These are phyloP conservation scores for Daedaleopsis sinensis DNA, from an alignment of 768 basidiomycete genomes.

Conservation along the genomic window DNA sequence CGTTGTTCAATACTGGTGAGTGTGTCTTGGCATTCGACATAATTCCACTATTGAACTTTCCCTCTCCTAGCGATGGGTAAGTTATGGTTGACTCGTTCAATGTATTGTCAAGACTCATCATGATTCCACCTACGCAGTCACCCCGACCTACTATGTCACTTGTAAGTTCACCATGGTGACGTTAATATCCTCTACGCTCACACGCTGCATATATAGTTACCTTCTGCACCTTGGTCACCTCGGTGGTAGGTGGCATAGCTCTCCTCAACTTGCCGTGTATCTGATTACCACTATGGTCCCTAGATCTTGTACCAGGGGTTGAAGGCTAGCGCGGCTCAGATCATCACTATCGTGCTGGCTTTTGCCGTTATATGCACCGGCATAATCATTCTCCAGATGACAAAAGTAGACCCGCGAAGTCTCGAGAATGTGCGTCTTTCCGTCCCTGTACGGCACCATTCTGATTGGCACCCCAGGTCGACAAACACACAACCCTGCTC, in stretches of 20 bases:
- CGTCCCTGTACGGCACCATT: not conserved
- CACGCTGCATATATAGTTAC: conserved; percentile 52
- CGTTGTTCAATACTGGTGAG: conserved; percentile 85
- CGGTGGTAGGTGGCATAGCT: conserved; percentile 53
- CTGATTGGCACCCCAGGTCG: conserved; percentile 49
- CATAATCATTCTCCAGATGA: conserved; percentile 92
- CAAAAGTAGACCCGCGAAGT: conserved; percentile 82
- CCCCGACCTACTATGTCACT: conserved; percentile 81
- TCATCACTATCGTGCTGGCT: conserved; percentile 86
- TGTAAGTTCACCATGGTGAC: conserved; percentile 45
- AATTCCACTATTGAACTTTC: not conserved
- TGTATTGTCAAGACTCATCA: conserved; percentile 15
- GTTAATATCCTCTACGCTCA: conserved; percentile 8
- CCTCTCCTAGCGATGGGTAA: conserved; percentile 58
- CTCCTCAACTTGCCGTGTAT: not conserved
- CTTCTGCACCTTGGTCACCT: conserved; percentile 79
- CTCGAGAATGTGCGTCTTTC: conserved; percentile 45
- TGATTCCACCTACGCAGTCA: conserved; percentile 47
- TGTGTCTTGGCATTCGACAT: not conserved
- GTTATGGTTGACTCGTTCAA: conserved; percentile 19
- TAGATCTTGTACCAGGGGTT: conserved; percentile 89
- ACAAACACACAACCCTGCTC: conserved; percentile 83
- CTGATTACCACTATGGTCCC: not conserved
- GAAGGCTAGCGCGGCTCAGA: conserved; percentile 68
- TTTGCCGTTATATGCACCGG: conserved; percentile 89